Evolutionary conservation across 768 basidiomycete species (phyloP).

Genomic region (Xerocomus potaroensis): DNA sequence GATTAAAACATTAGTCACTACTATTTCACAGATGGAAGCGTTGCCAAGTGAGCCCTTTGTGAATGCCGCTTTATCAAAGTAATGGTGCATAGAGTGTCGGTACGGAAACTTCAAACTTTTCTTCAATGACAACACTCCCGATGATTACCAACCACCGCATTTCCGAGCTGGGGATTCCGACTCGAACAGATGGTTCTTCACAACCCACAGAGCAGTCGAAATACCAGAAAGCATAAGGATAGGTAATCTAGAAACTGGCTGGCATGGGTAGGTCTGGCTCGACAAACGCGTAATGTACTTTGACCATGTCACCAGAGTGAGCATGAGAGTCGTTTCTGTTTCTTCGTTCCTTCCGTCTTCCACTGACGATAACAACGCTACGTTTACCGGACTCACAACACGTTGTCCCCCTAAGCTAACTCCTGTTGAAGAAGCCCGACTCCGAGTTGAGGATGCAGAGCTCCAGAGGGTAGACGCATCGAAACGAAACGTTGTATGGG

Average conservation of each 20-base stretch:
- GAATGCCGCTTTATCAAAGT: not conserved
- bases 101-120: slow-evolving; percentile 88
- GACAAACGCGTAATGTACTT: not conserved
- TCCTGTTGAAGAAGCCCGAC: slow-evolving; percentile 53
- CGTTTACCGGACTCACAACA: slow-evolving; percentile 46
- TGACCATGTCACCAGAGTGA: slow-evolving; percentile 44
- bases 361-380: slow-evolving; percentile 52
- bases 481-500: slow-evolving; percentile 63
- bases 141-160: slow-evolving; percentile 80
- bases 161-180: slow-evolving; percentile 69
- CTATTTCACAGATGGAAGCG: slow-evolving; percentile 75
- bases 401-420: slow-evolving; percentile 40
- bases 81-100: slow-evolving; percentile 53
- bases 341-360: slow-evolving; percentile 67
- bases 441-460: slow-evolving; percentile 52
- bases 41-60: slow-evolving; percentile 57
- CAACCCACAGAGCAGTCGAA: slow-evolving; percentile 70
- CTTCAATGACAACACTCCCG: slow-evolving; percentile 75
- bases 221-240: slow-evolving; percentile 69
- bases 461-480: slow-evolving; percentile 60
- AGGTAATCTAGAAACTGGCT: slow-evolving; percentile 64
- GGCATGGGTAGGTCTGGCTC: slow-evolving; percentile 54
- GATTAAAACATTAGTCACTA: slow-evolving; percentile 71
- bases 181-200: slow-evolving; percentile 77
- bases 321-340: slow-evolving; percentile 68